These are phyloP conservation scores for Cystofilobasidium bisporidii DNA, from an alignment of 768 basidiomycete species.

Conservation along the genomic window DNA sequence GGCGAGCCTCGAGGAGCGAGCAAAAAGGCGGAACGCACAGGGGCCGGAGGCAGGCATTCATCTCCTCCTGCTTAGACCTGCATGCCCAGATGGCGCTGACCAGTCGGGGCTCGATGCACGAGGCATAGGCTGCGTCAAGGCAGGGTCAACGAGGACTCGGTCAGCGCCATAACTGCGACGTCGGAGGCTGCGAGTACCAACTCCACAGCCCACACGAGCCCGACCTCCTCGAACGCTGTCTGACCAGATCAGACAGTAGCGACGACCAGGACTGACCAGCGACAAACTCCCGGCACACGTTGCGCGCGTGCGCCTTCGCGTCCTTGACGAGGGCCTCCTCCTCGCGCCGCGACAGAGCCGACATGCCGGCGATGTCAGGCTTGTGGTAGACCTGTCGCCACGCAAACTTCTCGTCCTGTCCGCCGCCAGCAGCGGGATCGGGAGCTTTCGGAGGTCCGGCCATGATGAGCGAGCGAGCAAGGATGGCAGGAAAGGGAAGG, in stretches of 20 bases:
- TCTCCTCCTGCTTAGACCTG: slow-evolving; percentile 53
- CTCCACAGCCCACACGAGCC: too few species aligned
- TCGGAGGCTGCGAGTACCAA: too few species aligned
- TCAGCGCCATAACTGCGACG: too few species aligned
- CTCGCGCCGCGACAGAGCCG: slow-evolving; percentile 25
- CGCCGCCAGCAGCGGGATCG: neutral
- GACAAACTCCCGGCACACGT: slow-evolving; percentile 65
- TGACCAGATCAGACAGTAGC: too few species aligned
- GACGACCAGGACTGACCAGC: slow-evolving; percentile 58
- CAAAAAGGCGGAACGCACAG: slow-evolving; percentile 12
- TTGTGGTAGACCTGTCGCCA: slow-evolving; percentile 12
- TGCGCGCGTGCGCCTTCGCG: slow-evolving; percentile 67
- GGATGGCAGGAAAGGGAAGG: too few species aligned
- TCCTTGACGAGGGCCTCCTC: slow-evolving; percentile 76
- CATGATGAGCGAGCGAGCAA: neutral
- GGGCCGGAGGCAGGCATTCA: slow-evolving; percentile 62
- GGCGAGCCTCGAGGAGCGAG: too few species aligned
- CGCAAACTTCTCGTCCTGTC: slow-evolving; percentile 8
- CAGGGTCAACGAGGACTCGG: too few species aligned
- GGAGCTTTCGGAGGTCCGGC: slow-evolving; percentile 1
- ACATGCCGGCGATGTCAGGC: slow-evolving; percentile 19
- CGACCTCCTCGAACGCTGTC: too few species aligned
- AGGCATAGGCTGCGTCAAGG: slow-evolving; percentile 84
- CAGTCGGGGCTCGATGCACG: slow-evolving; percentile 70
- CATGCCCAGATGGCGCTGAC: slow-evolving; percentile 81